A percentile compares a stretch with the other conserved stretches of the same genome.
Conservation (phyloP, 1,284 basidiomycete species). For the Fomitiporia mediterranea region DNA sequence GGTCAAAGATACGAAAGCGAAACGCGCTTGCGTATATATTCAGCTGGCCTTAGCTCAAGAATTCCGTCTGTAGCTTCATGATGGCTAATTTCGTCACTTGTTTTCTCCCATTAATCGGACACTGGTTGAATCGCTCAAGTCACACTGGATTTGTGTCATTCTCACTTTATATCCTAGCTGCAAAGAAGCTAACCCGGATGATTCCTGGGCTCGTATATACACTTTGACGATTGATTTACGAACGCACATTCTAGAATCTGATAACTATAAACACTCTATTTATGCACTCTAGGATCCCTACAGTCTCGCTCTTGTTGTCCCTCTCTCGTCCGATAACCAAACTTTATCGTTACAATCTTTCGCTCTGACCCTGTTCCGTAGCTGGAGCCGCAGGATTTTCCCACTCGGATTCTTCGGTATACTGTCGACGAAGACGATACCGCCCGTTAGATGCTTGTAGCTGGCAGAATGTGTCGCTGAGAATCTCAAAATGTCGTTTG, state of each 20-base stretch:
- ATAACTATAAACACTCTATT: no score
- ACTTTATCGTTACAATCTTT: constrained; percentile 32
- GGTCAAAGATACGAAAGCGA: no score
- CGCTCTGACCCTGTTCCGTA: constrained; percentile 52
- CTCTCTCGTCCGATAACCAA: neutral
- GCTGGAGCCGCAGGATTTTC: constrained; percentile 61
- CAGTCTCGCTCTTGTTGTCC: neutral
- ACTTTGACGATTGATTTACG: no score
- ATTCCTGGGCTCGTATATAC: no score
- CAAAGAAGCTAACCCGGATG: no score
- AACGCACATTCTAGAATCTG: no score
- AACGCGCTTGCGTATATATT: no score
- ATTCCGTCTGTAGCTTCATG: no score
- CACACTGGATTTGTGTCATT: neutral
- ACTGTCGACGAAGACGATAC: constrained; percentile 50
- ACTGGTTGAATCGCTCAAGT: no score
- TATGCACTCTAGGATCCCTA: neutral
- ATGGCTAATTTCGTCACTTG: no score
- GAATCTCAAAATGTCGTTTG: constrained; percentile 48
- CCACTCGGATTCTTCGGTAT: constrained; percentile 72
- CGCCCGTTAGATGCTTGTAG: constrained; percentile 65
- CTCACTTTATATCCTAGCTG: neutral
- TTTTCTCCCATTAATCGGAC: no score
- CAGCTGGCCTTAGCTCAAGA: no score
- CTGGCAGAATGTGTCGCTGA: constrained; percentile 53